Evolutionary conservation across 106 monocot genomes (phyloP).

Genomic region (Ottelia alismoides): DNA sequence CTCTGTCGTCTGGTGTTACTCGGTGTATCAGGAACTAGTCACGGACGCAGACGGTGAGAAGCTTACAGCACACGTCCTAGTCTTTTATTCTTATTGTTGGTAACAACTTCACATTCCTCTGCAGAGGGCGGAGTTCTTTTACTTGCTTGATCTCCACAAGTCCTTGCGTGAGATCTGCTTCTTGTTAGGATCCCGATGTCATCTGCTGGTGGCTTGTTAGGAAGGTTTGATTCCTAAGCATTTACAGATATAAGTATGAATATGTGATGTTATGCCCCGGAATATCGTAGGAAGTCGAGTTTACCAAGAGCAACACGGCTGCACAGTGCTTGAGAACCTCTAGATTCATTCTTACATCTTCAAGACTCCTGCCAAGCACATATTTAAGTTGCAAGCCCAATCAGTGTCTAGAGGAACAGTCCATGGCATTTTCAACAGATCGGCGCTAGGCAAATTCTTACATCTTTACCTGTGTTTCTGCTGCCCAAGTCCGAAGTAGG

Average conservation of each 20-base stretch:
- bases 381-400: too few species aligned
- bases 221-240: constrained; percentile 55
- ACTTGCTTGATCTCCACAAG: too few species aligned
- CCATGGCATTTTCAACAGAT: not conserved
- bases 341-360: constrained; percentile 78
- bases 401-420: not conserved
- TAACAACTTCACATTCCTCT: too few species aligned
- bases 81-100: too few species aligned
- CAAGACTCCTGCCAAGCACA: constrained; percentile 77
- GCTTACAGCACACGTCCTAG: too few species aligned
- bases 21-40: too few species aligned
- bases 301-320: constrained; percentile 54
- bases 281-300: not conserved
- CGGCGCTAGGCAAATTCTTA: not conserved
- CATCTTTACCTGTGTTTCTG: constrained; percentile 59
- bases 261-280: not conserved
- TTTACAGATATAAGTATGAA: not conserved
- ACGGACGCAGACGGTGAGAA: too few species aligned
- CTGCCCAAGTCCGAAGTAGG: constrained; percentile 66
- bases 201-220: constrained; percentile 22
- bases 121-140: constrained; percentile 35
- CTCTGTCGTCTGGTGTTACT: too few species aligned
- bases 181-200: constrained; percentile 41
- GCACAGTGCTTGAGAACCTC: too few species aligned
- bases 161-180: constrained; percentile 40